Base-by-base conservation (phyloP, 2,329 filamentous ascomycete species). In the Trichophyton schoenleinii region DNA sequence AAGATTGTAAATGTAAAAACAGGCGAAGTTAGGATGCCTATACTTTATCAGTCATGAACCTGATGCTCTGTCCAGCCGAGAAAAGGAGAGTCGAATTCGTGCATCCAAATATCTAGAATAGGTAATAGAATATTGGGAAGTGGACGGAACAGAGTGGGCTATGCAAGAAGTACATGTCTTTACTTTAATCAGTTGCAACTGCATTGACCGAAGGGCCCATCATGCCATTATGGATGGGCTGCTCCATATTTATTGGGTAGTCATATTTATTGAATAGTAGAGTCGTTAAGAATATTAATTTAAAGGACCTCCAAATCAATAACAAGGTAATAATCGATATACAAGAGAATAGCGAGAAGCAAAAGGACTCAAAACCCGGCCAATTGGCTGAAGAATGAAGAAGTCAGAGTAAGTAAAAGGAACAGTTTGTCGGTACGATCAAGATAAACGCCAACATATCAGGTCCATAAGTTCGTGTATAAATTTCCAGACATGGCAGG, bases 21-120 rank as follows among this genome's bases (percentile, higher is more conserved):
- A 5, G 41, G 41, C 41, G 41, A 42, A 42, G 13, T 18, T 42
- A 6, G 41, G 13, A 13, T 18, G 13, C 18, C 13, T 13, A 42
- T 42, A 3, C 41, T 42, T 42, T 42, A 18, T n/a, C 41, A 42
- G 11, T 18, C 41, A n/a, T 15, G 58, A 11, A 49, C 28, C 58
- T 59, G 31, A 15, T 34, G 15, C 5, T 61, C 53, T 38, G 60
- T 58, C 55, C 38, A 34, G 28, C 58, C 49, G 9, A 61, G 46
- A 15, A 60, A 53, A 55, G 31, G 44, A 60, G 62, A 58, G 3
- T 61, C 8, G 38, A 63, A 62, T 6, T 55, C 20, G 7, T 18
- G 34, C 61, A 62, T 62, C 6, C 57, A 31, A 62, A 57, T 4
- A 62, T 60, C 61, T 62, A 46, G 42, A 36, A 0, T 36, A 22